Conservation (phyloP, 2,329 filamentous ascomycete species). For the Xylaria sp. region DNA sequence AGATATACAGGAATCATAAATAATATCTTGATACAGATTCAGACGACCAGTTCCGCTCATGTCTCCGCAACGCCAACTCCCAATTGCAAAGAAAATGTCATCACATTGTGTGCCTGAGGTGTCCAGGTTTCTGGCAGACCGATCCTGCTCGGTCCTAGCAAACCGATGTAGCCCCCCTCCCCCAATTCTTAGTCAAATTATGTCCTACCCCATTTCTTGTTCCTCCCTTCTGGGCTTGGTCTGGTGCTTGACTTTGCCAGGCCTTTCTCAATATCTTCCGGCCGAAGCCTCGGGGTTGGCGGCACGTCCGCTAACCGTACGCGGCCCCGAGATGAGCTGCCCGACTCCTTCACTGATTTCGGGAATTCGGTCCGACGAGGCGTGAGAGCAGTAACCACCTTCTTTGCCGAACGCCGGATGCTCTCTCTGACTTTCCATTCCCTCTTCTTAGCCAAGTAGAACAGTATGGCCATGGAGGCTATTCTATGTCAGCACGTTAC, state of each 20-base stretch:
- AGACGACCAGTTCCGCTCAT: constrained; percentile 7
- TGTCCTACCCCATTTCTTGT: constrained; percentile 35
- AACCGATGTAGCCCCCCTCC: constrained; percentile 3
- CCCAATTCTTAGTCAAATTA: constrained; percentile 10
- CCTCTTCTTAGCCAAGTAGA: constrained; percentile 80
- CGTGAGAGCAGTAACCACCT: constrained; percentile 64
- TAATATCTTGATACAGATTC: constrained; percentile 24
- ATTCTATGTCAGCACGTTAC: constrained; percentile 18
- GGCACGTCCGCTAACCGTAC: constrained; percentile 59
- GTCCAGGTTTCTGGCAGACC: constrained; percentile 8
- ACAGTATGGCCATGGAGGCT: constrained; percentile 70
- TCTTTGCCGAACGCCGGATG: constrained; percentile 68
- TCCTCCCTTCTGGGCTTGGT: constrained; percentile 31
- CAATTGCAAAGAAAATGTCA: constrained; percentile 8
- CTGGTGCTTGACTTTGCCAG: constrained; percentile 38
- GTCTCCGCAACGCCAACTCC: constrained; percentile 18
- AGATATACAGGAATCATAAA: constrained; percentile 23
- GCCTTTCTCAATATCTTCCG: constrained; percentile 64
- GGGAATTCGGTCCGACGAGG: constrained; percentile 65
- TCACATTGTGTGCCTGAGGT: constrained; percentile 3
- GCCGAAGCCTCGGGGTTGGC: constrained; percentile 58
- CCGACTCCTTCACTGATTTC: constrained; percentile 53
- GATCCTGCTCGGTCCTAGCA: constrained; percentile 4
- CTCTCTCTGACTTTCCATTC: constrained; percentile 80
- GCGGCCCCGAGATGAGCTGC: constrained; percentile 42